phyloP scores from a whole-genome alignment of 139 green algal species.

The Microglena sp. region DNA sequence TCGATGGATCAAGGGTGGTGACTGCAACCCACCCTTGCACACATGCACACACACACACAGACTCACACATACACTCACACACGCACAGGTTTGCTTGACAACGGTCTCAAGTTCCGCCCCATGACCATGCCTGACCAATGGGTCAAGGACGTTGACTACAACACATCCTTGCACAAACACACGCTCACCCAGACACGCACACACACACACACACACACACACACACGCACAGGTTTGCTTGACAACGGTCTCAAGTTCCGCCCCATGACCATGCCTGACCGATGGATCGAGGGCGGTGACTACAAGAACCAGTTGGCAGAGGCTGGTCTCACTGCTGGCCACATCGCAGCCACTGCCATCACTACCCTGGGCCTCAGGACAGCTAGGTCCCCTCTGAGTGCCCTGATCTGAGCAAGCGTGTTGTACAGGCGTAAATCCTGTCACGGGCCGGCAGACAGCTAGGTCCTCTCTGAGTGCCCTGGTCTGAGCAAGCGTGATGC shows the following conservation, averaged over 20 bases:
- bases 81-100: neutral
- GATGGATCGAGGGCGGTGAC: conserved; percentile 82
- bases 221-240: conserved; percentile 49
- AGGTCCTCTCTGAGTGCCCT: too few species aligned
- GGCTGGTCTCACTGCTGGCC: conserved; percentile 72
- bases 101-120: neutral
- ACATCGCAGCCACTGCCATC: conserved; percentile 85
- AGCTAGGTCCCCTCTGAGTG: too few species aligned
- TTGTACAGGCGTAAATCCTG: too few species aligned
- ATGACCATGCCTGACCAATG: neutral
- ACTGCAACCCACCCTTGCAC: conserved; percentile 30
- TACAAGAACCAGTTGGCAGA: conserved; percentile 79
- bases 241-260: conserved; percentile 90
- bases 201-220: conserved; percentile 11
- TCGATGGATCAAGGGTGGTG: conserved; percentile 82
- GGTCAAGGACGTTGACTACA: neutral
- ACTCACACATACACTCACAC: neutral
- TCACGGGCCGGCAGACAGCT: too few species aligned
- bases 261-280: conserved; percentile 91
- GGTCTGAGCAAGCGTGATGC: too few species aligned
- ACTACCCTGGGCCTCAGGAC: conserved; percentile 64
- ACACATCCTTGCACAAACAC: conserved; percentile 1
- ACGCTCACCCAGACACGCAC: conserved; percentile 8
- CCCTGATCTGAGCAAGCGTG: too few species aligned
- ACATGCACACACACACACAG: neutral